phyloP scores from a whole-genome alignment of 2,329 filamentous ascomycete genomes.

The Bipolaris bicolor region DNA sequence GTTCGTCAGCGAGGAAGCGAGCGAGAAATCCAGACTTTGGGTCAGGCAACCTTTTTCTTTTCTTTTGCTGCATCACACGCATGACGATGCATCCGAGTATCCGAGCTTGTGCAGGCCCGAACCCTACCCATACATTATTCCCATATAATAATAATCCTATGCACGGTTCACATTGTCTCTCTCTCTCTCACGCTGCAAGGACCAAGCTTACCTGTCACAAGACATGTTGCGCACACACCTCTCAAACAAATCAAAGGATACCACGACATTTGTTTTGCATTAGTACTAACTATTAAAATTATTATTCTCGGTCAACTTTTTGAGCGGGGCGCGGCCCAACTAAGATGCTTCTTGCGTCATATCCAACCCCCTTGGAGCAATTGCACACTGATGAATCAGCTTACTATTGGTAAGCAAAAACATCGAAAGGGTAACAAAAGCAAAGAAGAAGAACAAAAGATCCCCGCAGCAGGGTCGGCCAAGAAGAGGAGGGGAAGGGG shows the following conservation, averaged over 20 bases:
- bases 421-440: too few species aligned
- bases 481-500: neutral
- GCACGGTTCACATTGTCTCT: neutral
- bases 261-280: neutral
- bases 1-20: too few species aligned
- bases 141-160: neutral
- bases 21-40: neutral
- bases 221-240: neutral
- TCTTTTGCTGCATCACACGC: neutral
- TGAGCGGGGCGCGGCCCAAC: neutral
- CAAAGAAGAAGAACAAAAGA: too few species aligned
- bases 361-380: too few species aligned
- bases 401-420: neutral
- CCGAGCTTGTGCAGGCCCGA: neutral
- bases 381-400: neutral
- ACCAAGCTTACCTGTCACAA: neutral
- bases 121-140: neutral
- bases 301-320: neutral
- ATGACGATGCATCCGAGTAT: neutral
- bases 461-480: neutral
- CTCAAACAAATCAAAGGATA: neutral
- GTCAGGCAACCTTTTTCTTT: slow-evolving; percentile 4
- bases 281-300: neutral
- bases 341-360: neutral
- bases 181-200: neutral